phyloP scores from a whole-genome alignment of 371 early-diverging fungal species.

The Dichotomocladium elegans region DNA sequence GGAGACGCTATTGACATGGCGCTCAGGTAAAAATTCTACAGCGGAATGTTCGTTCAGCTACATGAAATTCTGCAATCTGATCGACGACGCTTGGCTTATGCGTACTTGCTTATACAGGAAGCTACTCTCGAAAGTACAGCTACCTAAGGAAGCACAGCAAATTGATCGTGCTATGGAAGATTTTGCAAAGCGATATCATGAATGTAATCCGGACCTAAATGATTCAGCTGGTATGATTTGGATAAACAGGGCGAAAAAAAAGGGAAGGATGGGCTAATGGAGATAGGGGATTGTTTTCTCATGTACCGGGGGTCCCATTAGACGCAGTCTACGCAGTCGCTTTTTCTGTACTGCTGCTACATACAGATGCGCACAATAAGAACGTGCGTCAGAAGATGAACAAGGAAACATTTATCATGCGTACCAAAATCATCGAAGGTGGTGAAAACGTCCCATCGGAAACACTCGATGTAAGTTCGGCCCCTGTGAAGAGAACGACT shows the following conservation, averaged over 20 bases:
- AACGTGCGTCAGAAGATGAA: slow-evolving; percentile 81
- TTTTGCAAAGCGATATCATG: slow-evolving; percentile 78
- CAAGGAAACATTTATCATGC: slow-evolving; percentile 76
- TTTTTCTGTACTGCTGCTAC: slow-evolving; percentile 83
- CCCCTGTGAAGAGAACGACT: neutral
- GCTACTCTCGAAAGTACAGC: slow-evolving; percentile 67
- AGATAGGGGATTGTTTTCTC: neutral
- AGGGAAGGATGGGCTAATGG: neutral
- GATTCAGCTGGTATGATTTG: slow-evolving; percentile 49
- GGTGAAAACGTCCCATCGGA: slow-evolving; percentile 66
- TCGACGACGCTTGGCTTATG: neutral
- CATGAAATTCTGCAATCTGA: neutral
- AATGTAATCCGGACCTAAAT: slow-evolving; percentile 67
- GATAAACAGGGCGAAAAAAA: neutral
- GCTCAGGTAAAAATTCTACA: slow-evolving; percentile 47
- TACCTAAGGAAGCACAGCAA: slow-evolving; percentile 90
- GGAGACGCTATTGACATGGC: slow-evolving; percentile 71
- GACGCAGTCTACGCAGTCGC: slow-evolving; percentile 79
- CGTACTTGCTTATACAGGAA: slow-evolving; percentile 38
- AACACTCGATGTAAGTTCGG: slow-evolving; percentile 63
- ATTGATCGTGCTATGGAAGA: slow-evolving; percentile 86
- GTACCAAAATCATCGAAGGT: slow-evolving; percentile 64
- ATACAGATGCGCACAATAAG: slow-evolving; percentile 92
- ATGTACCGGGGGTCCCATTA: no score
- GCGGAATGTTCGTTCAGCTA: neutral